phyloP scores from a whole-genome alignment of 164 flowering plant genomes.

The Aristolochia fimbriata region DNA sequence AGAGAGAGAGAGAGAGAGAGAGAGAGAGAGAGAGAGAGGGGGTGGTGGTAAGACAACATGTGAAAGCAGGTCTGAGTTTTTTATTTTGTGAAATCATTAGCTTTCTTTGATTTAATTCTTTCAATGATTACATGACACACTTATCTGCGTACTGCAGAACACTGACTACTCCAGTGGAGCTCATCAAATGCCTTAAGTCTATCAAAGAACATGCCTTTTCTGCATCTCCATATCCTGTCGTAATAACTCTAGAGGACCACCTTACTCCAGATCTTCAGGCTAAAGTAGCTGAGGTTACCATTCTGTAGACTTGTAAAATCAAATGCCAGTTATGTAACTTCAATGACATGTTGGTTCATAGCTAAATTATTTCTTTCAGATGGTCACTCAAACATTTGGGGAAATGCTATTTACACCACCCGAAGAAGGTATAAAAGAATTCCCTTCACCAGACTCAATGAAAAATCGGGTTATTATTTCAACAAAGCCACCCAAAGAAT shows the following conservation, averaged over 20 bases:
- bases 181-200: slow-evolving; percentile 58
- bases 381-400: slow-evolving; percentile 62
- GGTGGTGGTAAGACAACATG: too few species aligned
- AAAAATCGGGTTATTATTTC: slow-evolving; percentile 58
- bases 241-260: slow-evolving; percentile 71
- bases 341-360: not conserved
- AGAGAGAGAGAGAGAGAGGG: too few species aligned
- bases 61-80: too few species aligned
- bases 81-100: too few species aligned
- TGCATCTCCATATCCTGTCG: slow-evolving; percentile 51
- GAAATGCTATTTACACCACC: slow-evolving; percentile 54
- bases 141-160: slow-evolving; percentile 30
- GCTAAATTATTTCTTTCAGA: slow-evolving; percentile 22
- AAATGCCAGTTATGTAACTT: not conserved
- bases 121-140: too few species aligned
- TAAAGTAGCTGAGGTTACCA: slow-evolving; percentile 65
- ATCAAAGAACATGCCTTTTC: slow-evolving; percentile 58
- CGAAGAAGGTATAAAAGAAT: slow-evolving; percentile 33
- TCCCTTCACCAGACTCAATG: slow-evolving; percentile 74
- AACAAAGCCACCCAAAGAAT: slow-evolving; percentile 89
- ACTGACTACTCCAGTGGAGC: slow-evolving; percentile 52
- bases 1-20: too few species aligned
- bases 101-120: too few species aligned
- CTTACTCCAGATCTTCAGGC: slow-evolving; percentile 63
- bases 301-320: too few species aligned